Evolutionary conservation across 2,329 filamentous ascomycete species (phyloP), one percentile per base, ranked within the genome.

Genomic region (Fulvia fulva): DNA sequence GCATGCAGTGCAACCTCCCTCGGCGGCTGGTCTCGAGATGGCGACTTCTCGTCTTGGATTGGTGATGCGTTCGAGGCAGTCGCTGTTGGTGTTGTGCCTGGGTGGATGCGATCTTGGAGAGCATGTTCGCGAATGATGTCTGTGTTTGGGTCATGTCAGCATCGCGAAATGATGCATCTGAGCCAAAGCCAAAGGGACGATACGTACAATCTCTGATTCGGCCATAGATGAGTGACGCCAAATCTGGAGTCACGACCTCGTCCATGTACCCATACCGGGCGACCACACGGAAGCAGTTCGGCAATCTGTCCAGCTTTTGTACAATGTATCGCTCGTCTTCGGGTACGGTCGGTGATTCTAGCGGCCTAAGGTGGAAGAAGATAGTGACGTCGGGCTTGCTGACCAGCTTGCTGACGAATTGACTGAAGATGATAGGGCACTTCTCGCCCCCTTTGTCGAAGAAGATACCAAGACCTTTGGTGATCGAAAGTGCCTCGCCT

Each of bases 251-350:
- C 47, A 91, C 79, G 26, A 90, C 81, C 61, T 87, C 82, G 65
- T 91, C 88, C 72, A 83, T 87, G 71, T 88, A 91, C 1, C 88
- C 88, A 67, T 90, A 86, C 12, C 87, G 83, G 1, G 89, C 78
- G 2, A 87, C 83, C 8, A 91, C 77, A 3, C 87, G 82, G 69
- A 90, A 91, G 64, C 85, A 87, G 30, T 85, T 82, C 0, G 83
- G 83, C 32, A 68, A 53, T 19, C 89, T 72, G 0, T 75, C 70
- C 6, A 78, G 72, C 5, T 76, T 70, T 5, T 70, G 68, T 5
- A 81, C 74, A n/a, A 75, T 74, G 61, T 81, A 82, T 1, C 81
- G 74, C 7, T 83, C 75, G 2, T 78, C 77, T 70, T 2, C 86
- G 5, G 63, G 47, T 11, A 73, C 80, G 0, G 78, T 80, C 0